phyloP scores from a whole-genome alignment of 1,139 yeast genomes.

The Dujonia santamariae region DNA sequence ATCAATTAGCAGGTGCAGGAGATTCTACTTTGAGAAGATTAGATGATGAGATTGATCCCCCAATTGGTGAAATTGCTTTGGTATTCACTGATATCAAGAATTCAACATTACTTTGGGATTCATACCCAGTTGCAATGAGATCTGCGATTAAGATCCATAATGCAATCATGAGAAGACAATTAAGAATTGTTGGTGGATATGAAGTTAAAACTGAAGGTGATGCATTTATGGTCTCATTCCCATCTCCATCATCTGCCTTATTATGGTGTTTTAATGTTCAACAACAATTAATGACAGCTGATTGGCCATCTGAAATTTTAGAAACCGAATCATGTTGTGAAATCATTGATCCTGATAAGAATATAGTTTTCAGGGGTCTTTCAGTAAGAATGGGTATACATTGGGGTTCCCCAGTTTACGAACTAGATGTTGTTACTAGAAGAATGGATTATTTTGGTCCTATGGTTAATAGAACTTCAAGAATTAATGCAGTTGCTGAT shows the following conservation, averaged over 20 bases:
- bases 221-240: conserved; percentile 98
- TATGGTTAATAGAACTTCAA: conserved; percentile 92
- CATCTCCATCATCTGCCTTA: conserved; percentile 86
- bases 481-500: conserved; percentile 92
- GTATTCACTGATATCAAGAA: conserved; percentile 97
- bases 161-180: conserved; percentile 88
- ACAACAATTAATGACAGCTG: conserved; percentile 73
- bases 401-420: conserved; percentile 98
- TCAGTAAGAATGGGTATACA: conserved; percentile 98
- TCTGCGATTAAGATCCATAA: conserved; percentile 95
- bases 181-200: conserved; percentile 92
- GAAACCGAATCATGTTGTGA: conserved; percentile 84
- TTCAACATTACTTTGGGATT: conserved; percentile 91
- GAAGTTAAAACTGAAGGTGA: conserved; percentile 99
- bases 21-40: conserved; percentile 80
- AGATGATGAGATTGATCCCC: conserved; percentile 93
- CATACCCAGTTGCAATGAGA: conserved; percentile 91
- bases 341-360: conserved; percentile 65
- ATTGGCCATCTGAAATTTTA: conserved; percentile 94
- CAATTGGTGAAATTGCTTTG: conserved; percentile 90
- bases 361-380: conserved; percentile 74
- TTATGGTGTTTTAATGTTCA: conserved; percentile 96
- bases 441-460: conserved; percentile 99
- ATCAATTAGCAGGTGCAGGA: conserved; percentile 66
- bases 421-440: conserved; percentile 87